Conservation (phyloP, 345 rosid genomes). For the Syzygium oleosum region DNA sequence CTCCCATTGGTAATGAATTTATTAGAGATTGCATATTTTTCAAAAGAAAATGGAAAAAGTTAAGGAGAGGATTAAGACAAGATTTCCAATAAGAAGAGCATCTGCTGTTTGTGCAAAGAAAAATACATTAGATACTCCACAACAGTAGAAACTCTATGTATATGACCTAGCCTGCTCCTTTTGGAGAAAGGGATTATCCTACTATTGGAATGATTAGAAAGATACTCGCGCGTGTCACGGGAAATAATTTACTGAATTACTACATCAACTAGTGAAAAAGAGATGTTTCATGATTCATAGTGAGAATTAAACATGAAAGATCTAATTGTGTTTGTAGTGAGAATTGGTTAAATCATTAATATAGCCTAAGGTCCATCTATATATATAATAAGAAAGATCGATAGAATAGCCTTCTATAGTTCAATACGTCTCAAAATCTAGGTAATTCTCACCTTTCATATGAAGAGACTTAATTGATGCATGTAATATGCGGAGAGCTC, state of each 20-base stretch:
- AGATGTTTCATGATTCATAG: neutral
- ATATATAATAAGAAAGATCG: neutral
- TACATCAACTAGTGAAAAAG: neutral
- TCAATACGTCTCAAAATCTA: neutral
- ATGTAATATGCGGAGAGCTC: neutral
- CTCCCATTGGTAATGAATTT: neutral
- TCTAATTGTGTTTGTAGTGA: neutral
- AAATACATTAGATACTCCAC: neutral
- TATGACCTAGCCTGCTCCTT: neutral
- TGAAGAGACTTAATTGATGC: neutral
- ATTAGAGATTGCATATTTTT: neutral
- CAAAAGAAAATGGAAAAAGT: neutral
- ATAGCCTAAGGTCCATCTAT: neutral
- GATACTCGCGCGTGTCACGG: neutral
- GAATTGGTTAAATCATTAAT: neutral
- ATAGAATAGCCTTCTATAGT: neutral
- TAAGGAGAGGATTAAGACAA: neutral
- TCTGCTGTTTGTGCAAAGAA: neutral
- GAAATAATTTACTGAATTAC: neutral
- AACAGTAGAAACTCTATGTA: neutral
- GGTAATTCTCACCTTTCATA: neutral
- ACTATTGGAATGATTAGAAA: neutral
- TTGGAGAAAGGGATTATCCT: neutral
- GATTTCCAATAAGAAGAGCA: neutral
- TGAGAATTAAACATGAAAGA: neutral